phyloP scores from a whole-genome alignment of 331 rosid species.

The Quercus lobata region DNA sequence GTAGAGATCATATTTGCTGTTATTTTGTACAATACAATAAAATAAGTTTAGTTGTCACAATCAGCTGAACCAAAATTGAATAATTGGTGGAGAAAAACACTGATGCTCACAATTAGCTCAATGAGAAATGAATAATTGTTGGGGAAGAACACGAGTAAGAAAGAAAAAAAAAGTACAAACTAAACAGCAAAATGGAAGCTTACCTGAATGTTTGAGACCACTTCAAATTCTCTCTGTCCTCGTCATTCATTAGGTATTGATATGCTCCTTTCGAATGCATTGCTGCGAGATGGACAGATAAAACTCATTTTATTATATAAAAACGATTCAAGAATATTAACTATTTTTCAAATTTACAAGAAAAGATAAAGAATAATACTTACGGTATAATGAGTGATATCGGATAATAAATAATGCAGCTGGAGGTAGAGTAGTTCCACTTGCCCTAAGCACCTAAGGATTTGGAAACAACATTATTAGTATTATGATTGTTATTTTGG shows the following conservation, averaged over 20 bases:
- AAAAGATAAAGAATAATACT: neutral
- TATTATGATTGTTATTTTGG: too few relatives aligned
- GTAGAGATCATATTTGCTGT: slow-evolving; percentile 50
- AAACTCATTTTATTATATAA: neutral
- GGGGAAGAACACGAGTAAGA: too few relatives aligned
- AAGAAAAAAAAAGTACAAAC: too few relatives aligned
- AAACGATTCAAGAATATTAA: neutral
- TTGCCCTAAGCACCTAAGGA: slow-evolving; percentile 50
- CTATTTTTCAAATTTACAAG: neutral
- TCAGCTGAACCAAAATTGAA: neutral
- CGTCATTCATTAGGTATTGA: slow-evolving; percentile 45
- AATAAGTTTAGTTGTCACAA: neutral
- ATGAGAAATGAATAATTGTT: too few relatives aligned
- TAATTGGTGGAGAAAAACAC: too few relatives aligned
- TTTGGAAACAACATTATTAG: neutral
- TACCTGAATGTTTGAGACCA: slow-evolving; percentile 52
- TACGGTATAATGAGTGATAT: slow-evolving; percentile 52
- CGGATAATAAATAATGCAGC: slow-evolving; percentile 47
- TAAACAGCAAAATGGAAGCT: neutral
- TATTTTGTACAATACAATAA: neutral
- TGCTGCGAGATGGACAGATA: slow-evolving; percentile 27
- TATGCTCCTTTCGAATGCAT: slow-evolving; percentile 49
- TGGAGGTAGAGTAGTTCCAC: slow-evolving; percentile 45
- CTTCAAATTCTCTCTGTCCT: slow-evolving; percentile 45
- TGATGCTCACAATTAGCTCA: too few relatives aligned